These are phyloP conservation scores for Lasiosphaeria hispida DNA, from an alignment of 495 filamentous ascomycete genomes.

Conservation along the genomic window DNA sequence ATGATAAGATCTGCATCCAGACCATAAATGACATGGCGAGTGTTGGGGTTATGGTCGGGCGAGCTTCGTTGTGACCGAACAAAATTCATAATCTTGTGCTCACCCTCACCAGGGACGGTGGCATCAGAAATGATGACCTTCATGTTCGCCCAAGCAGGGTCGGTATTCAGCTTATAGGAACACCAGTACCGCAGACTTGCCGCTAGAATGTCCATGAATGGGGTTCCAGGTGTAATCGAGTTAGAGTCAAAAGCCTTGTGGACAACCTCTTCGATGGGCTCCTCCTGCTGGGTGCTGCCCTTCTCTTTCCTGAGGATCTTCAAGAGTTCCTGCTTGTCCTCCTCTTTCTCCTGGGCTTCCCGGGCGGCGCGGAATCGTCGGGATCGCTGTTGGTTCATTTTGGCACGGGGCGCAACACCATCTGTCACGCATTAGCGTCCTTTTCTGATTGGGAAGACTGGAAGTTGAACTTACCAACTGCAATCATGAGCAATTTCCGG, in stretches of 20 bases:
- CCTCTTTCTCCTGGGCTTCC: slow-evolving; percentile 91
- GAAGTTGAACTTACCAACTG: slow-evolving; percentile 69
- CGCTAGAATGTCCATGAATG: slow-evolving; percentile 97
- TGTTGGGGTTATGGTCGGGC: slow-evolving; percentile 93
- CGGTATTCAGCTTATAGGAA: slow-evolving; percentile 93
- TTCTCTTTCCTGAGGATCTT: slow-evolving; percentile 76
- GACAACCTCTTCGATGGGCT: slow-evolving; percentile 59
- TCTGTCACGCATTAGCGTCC: slow-evolving; percentile 54
- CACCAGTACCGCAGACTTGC: slow-evolving; percentile 92
- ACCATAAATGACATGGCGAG: slow-evolving; percentile 91
- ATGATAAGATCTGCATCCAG: slow-evolving; percentile 98
- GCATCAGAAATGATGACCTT: slow-evolving; percentile 99
- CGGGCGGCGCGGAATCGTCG: slow-evolving; percentile 88
- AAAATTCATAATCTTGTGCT: slow-evolving; percentile 99
- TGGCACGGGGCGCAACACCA: slow-evolving; percentile 89
- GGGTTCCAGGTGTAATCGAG: slow-evolving; percentile 95
- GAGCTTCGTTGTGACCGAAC: slow-evolving; percentile 87
- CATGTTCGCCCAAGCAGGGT: slow-evolving; percentile 93
- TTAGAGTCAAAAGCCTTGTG: slow-evolving; percentile 99
- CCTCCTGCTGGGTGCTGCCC: slow-evolving; percentile 57
- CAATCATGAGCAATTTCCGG: slow-evolving; percentile 93
- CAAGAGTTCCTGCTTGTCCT: slow-evolving; percentile 80
- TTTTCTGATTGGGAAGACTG: not conserved
- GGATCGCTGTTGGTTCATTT: slow-evolving; percentile 97
- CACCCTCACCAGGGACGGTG: slow-evolving; percentile 94